Conservation (phyloP, 73 alveolate species). For the Effrenium voratum region DNA sequence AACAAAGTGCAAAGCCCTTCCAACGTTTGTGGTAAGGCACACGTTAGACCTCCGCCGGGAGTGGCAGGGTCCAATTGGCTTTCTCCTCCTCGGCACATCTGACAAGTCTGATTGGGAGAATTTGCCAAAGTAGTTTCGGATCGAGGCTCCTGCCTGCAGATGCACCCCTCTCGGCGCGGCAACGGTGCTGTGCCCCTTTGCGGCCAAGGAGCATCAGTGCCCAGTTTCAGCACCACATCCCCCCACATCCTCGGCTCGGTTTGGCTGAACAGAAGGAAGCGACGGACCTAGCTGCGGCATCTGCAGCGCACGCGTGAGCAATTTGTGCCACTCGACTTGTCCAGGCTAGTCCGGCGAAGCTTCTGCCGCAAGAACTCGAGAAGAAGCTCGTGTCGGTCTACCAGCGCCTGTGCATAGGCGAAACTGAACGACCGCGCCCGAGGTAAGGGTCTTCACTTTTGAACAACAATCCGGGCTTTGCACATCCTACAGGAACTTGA, state of each 20-base stretch:
- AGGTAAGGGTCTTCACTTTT: too few species aligned
- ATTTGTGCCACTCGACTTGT: too few species aligned
- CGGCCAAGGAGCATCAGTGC: constrained; percentile 6
- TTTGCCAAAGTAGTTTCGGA: too few species aligned
- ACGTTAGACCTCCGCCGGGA: not conserved
- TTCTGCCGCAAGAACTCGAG: constrained; percentile 16
- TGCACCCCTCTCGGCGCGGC: not conserved
- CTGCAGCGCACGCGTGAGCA: too few species aligned
- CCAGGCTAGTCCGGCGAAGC: too few species aligned
- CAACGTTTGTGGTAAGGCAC: not conserved
- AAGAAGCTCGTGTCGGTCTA: not conserved
- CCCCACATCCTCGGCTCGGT: constrained; percentile 76
- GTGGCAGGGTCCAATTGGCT: constrained; percentile 64
- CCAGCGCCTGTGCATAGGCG: not conserved
- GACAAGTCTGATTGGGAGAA: too few species aligned
- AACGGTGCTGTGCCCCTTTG: not conserved
- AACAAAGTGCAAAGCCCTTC: not conserved
- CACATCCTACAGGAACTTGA: too few species aligned
- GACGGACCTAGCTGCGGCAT: too few species aligned
- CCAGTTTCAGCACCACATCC: constrained; percentile 24
- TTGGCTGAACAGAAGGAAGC: too few species aligned
- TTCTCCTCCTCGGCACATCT: constrained; percentile 37
- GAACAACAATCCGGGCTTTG: too few species aligned
- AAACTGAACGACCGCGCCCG: too few species aligned
- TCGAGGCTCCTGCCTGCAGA: too few species aligned